Percentiles rank a stretch among this genome's conserved stretches.
These are phyloP conservation scores for Alternaria sp. DNA, from an alignment of 2,329 filamentous ascomycete genomes.

Conservation along the genomic window DNA sequence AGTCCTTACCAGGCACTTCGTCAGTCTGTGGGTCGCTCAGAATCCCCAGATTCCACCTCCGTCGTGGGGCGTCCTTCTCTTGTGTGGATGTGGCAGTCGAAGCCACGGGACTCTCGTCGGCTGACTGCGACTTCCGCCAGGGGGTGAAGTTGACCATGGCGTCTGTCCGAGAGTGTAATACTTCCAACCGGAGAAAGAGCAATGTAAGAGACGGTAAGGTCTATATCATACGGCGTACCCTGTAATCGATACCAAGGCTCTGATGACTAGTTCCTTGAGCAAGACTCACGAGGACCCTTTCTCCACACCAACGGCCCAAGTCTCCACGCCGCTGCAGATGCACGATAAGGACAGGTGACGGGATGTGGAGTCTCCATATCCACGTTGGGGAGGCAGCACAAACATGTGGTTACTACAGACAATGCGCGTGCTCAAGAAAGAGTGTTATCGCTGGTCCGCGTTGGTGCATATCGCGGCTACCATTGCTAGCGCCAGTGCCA, in stretches of 20 bases:
- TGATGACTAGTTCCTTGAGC: slow-evolving; percentile 13
- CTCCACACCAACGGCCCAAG: slow-evolving; percentile 10
- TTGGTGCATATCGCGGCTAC: slow-evolving; percentile 16
- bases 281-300: slow-evolving; percentile 21
- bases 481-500: slow-evolving; percentile 7
- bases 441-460: slow-evolving; percentile 6
- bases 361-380: slow-evolving; percentile 24
- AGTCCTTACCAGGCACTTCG: slow-evolving; percentile 79
- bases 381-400: slow-evolving; percentile 1
- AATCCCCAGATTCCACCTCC: slow-evolving; percentile 74
- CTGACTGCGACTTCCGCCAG: slow-evolving; percentile 27
- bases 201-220: background rate
- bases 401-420: slow-evolving; percentile 13
- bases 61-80: slow-evolving; percentile 18
- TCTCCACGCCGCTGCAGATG: slow-evolving; percentile 25
- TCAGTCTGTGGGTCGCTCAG: slow-evolving; percentile 82
- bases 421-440: slow-evolving; percentile 14
- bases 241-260: slow-evolving; percentile 6
- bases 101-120: slow-evolving; percentile 1
- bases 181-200: background rate
- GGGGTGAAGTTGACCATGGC: slow-evolving; percentile 31
- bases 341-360: slow-evolving; percentile 30
- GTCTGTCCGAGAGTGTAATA: background rate
- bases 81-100: slow-evolving; percentile 12
- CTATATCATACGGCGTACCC: slow-evolving; percentile 6